Base-by-base conservation (phyloP, 495 filamentous ascomycete genomes). In the Hypoxylon trugodes region DNA sequence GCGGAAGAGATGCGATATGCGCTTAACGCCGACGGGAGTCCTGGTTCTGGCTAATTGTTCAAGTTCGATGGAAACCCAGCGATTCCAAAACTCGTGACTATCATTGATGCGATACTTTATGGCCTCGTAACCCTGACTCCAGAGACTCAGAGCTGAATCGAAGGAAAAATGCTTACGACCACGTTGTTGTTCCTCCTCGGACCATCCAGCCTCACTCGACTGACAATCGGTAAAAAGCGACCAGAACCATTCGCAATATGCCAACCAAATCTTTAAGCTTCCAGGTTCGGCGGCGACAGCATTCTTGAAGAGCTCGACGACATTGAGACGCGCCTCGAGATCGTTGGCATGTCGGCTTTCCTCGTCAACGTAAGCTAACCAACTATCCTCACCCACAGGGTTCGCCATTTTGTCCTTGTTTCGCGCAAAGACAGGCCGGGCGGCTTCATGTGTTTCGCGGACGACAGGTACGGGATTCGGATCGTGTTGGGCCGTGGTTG, bases 1-100 rank as follows among this genome's bases (percentile, higher is more conserved):
- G 38, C 86, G 80, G 72, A 91, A 97, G 7, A 93, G 79, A 12
- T 81, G 81, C 13, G 84, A 83, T 53, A 96, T 82, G 24, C 86
- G 81, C 41, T 82, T 81, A 26, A 93, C 77, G 52, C 85, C 86
- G 12, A 87, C 81, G 41, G 79, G 76, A 3, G 81, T 81, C 9
- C 83, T 79, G 1, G 78, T 77, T 42, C 77, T 81, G n/a, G 82
- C 77, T 33, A 83, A 75, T 73, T 82, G 78, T 67, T 82, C 80
- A 72, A 81, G 75, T 70, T 80, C 81, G 66, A 80, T 81, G 55
- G 64, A 90, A 59, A 80, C 90, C 91, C 77, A 93, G 56, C 87
- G 88, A 70, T 96, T 86, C 93, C 93, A 98, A n/a, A 97, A 82
- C 45, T 87, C 66, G 66, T 95, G 85, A 76, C 93, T 96, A 69